Base-by-base conservation (phyloP, 2,329 filamentous ascomycete species). In the Pseudogymnoascus sp. region DNA sequence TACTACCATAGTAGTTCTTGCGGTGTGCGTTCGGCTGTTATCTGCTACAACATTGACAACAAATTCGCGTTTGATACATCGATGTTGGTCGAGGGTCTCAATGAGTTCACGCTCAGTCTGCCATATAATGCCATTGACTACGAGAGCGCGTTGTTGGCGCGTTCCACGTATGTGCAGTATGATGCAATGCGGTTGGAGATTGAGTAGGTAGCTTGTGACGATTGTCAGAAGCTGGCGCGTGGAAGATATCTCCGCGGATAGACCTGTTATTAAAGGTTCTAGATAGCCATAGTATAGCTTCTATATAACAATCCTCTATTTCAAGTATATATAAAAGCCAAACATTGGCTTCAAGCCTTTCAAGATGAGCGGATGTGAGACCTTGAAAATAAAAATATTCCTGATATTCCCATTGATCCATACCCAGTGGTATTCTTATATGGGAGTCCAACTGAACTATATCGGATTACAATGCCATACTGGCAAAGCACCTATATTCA, bases 101-200 rank as follows among this genome's bases (percentile, higher is more conserved):
- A 87, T 66, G 75, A 78, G 68, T 73, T 88, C 34, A 75, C 85
- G 0, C 71, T 88, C 51, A 83, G 82, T 66, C 68, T 88, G 64
- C 85, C 86, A 10, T 81, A 77, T 57, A 83, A 85, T 59, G 84
- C 79, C 0, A 86, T 82, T 3, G 78, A 86, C 67, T 80, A 81
- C 14, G 83, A 87, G 73, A 80, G 79, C 31, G 84, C 85, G 0
- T 61, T 86, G 7, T 67, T 87, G 63, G 79, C 84, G 0, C 73
- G 74, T 47, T 79, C 78, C 0, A 76, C 85, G 0, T 88, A 88
- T 71, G 80, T 88, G 5, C 84, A 88, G 75, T 88, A 88, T 67
- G 85, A 88, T 74, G 85, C 86, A 1, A 68, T 88, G 70, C 77
- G 85, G 61, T 68, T 88, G 57, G 85, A 88, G 69, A 70, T 87